Conservation (phyloP, 2,329 filamentous ascomycete species). For the Fusarium tupiense region DNA sequence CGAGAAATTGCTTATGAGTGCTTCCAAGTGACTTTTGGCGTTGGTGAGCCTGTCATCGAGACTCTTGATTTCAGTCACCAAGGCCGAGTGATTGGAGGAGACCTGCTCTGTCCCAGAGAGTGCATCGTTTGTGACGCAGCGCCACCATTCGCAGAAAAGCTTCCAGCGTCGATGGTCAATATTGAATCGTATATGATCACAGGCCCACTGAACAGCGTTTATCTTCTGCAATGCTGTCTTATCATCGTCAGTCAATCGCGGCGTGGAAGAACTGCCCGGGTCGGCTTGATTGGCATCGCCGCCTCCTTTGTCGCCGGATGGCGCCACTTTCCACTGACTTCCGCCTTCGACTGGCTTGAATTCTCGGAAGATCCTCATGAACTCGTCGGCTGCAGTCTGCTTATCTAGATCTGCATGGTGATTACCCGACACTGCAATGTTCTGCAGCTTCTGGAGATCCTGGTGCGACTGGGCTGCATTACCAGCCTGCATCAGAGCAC, state of each 20-base stretch:
- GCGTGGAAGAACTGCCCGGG: fast-evolving
- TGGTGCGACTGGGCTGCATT: not conserved
- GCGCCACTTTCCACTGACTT: not conserved
- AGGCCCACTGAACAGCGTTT: not conserved
- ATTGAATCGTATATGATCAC: not conserved
- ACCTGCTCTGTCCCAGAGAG: fast-evolving
- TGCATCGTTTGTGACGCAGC: not conserved
- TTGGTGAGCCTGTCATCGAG: not conserved
- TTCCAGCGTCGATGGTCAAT: not conserved
- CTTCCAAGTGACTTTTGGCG: not conserved
- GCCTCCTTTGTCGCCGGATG: not conserved
- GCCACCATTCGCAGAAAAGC: not conserved
- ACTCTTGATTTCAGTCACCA: not conserved
- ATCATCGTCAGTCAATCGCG: not conserved
- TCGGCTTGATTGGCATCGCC: not conserved
- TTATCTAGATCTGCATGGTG: not conserved
- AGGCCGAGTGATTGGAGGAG: fast-evolving
- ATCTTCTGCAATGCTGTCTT: not conserved
- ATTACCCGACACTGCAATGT: not conserved
- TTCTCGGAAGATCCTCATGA: fast-evolving
- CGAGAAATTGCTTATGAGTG: fast-evolving
- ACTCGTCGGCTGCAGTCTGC: not conserved
- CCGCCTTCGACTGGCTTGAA: not conserved
- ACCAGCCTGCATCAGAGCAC: not conserved
- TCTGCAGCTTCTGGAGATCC: not conserved